Evolutionary conservation across 345 rosid genomes (phyloP).

Genomic region (Reutealis trisperma): DNA sequence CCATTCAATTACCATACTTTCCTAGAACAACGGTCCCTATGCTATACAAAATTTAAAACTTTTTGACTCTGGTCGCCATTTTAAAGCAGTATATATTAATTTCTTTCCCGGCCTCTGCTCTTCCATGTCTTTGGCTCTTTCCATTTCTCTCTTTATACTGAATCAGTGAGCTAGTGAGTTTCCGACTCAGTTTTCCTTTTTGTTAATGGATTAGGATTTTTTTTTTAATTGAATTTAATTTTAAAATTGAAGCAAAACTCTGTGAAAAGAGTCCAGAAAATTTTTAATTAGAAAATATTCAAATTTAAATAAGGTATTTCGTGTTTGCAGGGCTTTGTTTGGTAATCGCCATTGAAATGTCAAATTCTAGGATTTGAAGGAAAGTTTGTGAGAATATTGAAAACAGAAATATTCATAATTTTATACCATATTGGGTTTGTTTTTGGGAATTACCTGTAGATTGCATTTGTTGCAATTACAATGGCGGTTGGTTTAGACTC

Average conservation of each 20-base stretch:
- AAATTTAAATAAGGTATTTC: neutral
- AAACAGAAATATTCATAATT: neutral
- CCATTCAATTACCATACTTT: neutral
- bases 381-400: neutral
- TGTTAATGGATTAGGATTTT: too few relatives aligned
- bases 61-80: neutral
- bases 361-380: neutral
- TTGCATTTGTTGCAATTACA: neutral
- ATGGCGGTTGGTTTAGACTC: slow-evolving; percentile 17
- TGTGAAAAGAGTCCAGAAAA: too few relatives aligned
- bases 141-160: neutral
- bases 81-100: slow-evolving; percentile 4
- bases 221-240: too few relatives aligned
- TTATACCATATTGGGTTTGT: neutral
- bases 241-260: too few relatives aligned
- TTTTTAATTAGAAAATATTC: too few relatives aligned
- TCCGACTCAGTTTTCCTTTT: neutral
- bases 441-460: neutral
- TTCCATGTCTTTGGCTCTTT: neutral
- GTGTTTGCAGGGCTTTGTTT: neutral
- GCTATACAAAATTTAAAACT: neutral
- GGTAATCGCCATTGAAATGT: neutral
- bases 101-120: slow-evolving; percentile 14
- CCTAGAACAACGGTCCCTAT: neutral
- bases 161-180: neutral